Evolutionary conservation across 1,139 yeast species (phyloP), one percentile per base, ranked within the genome.

Genomic region (Pneumocystis murina): DNA sequence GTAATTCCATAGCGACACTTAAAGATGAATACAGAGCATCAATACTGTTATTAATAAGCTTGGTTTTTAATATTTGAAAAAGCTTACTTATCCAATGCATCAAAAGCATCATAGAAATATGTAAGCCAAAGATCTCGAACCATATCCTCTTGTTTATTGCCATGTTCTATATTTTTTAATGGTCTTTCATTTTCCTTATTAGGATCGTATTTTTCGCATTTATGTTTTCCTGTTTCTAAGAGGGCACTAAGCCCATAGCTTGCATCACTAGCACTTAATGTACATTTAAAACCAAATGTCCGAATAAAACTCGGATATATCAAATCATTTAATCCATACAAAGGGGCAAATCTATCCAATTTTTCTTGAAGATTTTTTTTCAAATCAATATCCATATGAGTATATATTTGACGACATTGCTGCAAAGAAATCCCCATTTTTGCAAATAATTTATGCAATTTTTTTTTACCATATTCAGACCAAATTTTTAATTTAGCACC

Each of bases 21-120:
- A 91, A 77, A 0, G 97, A 98, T 63, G 81, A 81, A 55, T 79
- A 73, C 38, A 92, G 77, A 7, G 84, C 73, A 55, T 85, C 87
- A 64, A 84, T 79, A 43, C 82, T 82, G 65, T 75, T 78, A 33
- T 12, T 4, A 20, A 48, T 60, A 59, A 24, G 55, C 14, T 24
- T 48, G 55, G 39, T 30, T 10, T 17, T 30, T 40, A 39, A 16
- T 30, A 16, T 12, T 24, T 12, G 1, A 17, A 20, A 28, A 2
- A 30, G 48, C 68, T 61, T 62, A 67, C 69, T 79, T 78, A 72
- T 84, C 84, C 62, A 91, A 77, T 0, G 97, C 89, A 75, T 92
- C 98, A 94, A 96, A 94, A 16, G 96, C 87, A 40, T 84, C 80
- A 97, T 98, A 92, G 73, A 94, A 94, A 72, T 91, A 90, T 63